phyloP scores from a whole-genome alignment of 805 yeast species.

The Pichia nanzhaoensis region DNA sequence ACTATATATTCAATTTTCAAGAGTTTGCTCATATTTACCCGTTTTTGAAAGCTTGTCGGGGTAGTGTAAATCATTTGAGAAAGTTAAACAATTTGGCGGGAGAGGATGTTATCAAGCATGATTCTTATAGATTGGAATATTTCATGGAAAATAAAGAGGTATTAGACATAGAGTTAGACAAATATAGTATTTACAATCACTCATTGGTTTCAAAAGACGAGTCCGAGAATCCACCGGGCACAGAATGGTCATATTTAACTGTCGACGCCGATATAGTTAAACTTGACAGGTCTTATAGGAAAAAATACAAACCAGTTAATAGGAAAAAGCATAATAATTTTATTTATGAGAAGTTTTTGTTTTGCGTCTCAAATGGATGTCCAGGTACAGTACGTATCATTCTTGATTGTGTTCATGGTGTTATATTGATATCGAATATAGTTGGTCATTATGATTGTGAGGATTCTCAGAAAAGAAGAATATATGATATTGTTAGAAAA shows the following conservation, averaged over 20 bases:
- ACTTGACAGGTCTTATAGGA: background rate
- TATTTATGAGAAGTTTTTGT: constrained; percentile 4
- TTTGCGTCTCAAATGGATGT: constrained; percentile 8
- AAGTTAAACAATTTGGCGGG: background rate
- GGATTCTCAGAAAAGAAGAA: constrained; percentile 9
- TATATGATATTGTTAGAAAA: constrained; percentile 13
- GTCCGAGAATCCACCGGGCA: background rate
- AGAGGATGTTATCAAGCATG: background rate
- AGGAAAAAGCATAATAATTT: background rate
- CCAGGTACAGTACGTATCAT: constrained; percentile 9
- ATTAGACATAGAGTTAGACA: constrained; percentile 1
- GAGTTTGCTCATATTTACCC: constrained; percentile 13
- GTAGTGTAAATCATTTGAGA: background rate
- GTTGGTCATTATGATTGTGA: constrained; percentile 9
- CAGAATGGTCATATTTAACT: constrained; percentile 5
- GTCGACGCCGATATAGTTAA: constrained; percentile 1
- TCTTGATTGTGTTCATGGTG: constrained; percentile 10
- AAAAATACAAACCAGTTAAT: background rate
- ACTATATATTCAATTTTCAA: constrained; percentile 8
- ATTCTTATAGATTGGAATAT: background rate
- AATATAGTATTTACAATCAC: constrained; percentile 1
- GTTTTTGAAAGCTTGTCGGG: constrained; percentile 5
- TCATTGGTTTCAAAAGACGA: background rate
- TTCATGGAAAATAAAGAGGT: background rate
- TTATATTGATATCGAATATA: constrained; percentile 6